Evolutionary conservation across 352 stramenopile genomes (phyloP).

Genomic region (Pythium dissimile): DNA sequence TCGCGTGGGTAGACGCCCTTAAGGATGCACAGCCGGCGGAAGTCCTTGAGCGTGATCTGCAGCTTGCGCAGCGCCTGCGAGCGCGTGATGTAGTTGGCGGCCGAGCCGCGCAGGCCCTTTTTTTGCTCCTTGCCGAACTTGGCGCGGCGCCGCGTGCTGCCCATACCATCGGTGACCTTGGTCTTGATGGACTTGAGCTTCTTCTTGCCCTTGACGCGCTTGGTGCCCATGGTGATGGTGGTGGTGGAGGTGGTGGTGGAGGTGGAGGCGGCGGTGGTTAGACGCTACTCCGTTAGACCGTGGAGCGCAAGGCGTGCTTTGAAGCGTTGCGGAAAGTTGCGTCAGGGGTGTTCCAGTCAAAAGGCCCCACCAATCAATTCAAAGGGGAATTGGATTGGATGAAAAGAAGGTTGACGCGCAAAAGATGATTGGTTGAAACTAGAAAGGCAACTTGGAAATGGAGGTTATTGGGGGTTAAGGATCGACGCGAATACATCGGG

Average conservation of each 20-base stretch:
- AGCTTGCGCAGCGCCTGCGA: conserved; percentile 93
- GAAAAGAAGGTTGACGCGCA: neutral
- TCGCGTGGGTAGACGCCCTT: conserved; percentile 99
- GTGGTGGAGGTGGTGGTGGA: neutral
- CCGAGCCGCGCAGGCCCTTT: conserved; percentile 75
- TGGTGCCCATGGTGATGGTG: conserved; percentile 63
- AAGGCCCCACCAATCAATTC: conserved; percentile 36
- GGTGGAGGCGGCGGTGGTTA: too few relatives aligned
- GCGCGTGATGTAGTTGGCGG: conserved; percentile 96
- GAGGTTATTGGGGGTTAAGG: conserved; percentile 13
- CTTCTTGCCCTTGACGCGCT: conserved; percentile 88
- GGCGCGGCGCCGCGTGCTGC: conserved; percentile 72
- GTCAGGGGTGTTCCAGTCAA: neutral
- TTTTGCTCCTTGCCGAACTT: conserved; percentile 86
- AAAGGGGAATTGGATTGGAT: conserved; percentile 2
- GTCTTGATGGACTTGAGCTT: conserved; percentile 90
- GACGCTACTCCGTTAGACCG: too few relatives aligned
- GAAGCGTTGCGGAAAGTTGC: conserved; percentile 9
- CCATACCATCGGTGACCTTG: conserved; percentile 83
- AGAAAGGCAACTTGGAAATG: neutral
- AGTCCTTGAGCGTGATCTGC: conserved; percentile 98
- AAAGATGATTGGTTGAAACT: conserved; percentile 30
- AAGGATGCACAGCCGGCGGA: conserved; percentile 98
- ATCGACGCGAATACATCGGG: neutral
- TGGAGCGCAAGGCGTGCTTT: conserved; percentile 1